Evolutionary conservation across 163 green algal species (phyloP).

Genomic region (Scenedesmus sp.): DNA sequence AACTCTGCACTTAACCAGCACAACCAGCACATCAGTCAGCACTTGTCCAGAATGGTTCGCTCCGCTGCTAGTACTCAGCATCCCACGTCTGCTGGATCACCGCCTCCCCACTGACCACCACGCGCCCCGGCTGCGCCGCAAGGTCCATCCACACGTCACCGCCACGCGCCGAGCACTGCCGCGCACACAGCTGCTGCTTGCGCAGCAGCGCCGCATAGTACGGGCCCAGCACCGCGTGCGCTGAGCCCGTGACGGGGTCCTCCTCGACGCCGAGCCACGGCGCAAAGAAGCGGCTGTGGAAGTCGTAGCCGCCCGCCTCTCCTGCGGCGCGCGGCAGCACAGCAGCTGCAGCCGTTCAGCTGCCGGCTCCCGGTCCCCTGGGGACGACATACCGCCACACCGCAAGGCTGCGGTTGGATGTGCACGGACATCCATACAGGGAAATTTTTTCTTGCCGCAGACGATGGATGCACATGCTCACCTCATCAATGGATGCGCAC

Average conservation of each 20-base stretch:
- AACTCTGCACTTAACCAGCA: too few species aligned
- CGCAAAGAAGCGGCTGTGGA: conserved; percentile 87
- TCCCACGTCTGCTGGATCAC: conserved; percentile 57
- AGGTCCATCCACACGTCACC: conserved; percentile 70
- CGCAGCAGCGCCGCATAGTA: conserved; percentile 62
- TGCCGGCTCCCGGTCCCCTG: too few species aligned
- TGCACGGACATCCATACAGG: too few species aligned
- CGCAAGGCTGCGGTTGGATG: too few species aligned
- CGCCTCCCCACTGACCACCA: conserved; percentile 67
- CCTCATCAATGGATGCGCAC: too few species aligned
- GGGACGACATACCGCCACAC: too few species aligned
- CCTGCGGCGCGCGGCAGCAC: background rate
- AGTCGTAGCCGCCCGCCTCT: conserved; percentile 59
- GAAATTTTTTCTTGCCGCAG: too few species aligned
- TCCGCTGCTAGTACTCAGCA: conserved; percentile 51
- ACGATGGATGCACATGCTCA: too few species aligned
- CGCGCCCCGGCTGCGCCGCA: conserved; percentile 27
- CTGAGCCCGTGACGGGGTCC: conserved; percentile 87
- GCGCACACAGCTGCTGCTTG: conserved; percentile 56
- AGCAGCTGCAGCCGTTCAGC: too few species aligned
- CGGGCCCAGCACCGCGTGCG: conserved; percentile 73
- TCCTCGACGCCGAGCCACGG: conserved; percentile 84
- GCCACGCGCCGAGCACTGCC: conserved; percentile 62
- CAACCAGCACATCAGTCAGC: background rate
- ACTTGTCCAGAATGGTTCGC: too few species aligned